Conservation (phyloP, 371 early-diverging fungal genomes). For the Mycotypha africana region DNA sequence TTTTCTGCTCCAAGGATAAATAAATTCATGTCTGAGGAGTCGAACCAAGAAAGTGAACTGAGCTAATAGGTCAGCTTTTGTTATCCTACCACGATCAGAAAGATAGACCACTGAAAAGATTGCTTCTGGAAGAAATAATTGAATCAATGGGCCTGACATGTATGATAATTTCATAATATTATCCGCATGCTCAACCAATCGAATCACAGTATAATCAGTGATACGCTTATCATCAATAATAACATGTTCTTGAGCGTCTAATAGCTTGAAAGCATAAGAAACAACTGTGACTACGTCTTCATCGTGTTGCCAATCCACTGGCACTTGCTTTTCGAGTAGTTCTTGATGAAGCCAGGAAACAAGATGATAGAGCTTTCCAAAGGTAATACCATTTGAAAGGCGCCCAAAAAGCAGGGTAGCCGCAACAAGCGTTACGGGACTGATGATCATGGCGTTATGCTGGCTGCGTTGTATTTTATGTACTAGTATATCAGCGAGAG, state of each 20-base stretch:
- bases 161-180: slow-evolving; percentile 47
- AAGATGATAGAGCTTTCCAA: slow-evolving; percentile 36
- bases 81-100: slow-evolving; percentile 8
- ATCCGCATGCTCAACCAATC: slow-evolving; percentile 45
- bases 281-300: slow-evolving; percentile 39
- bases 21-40: slow-evolving; percentile 41
- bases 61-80: slow-evolving; percentile 21
- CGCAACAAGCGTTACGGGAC: slow-evolving; percentile 40
- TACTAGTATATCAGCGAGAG: slow-evolving; percentile 21
- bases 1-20: slow-evolving; percentile 39
- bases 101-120: slow-evolving; percentile 39
- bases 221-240: slow-evolving; percentile 36
- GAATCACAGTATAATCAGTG: slow-evolving; percentile 31
- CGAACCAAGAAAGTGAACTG: slow-evolving; percentile 40
- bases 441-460: slow-evolving; percentile 28
- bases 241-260: slow-evolving; percentile 36
- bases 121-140: slow-evolving; percentile 38
- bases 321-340: slow-evolving; percentile 18
- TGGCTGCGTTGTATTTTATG: slow-evolving; percentile 34
- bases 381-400: slow-evolving; percentile 22
- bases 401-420: slow-evolving; percentile 39
- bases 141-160: slow-evolving; percentile 41
- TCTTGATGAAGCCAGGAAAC: slow-evolving; percentile 34
- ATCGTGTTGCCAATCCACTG: slow-evolving; percentile 42
- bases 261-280: slow-evolving; percentile 26